Conservation (phyloP, 192 early-diverging fungal genomes). For the Rhizoclosmatium globosum region DNA sequence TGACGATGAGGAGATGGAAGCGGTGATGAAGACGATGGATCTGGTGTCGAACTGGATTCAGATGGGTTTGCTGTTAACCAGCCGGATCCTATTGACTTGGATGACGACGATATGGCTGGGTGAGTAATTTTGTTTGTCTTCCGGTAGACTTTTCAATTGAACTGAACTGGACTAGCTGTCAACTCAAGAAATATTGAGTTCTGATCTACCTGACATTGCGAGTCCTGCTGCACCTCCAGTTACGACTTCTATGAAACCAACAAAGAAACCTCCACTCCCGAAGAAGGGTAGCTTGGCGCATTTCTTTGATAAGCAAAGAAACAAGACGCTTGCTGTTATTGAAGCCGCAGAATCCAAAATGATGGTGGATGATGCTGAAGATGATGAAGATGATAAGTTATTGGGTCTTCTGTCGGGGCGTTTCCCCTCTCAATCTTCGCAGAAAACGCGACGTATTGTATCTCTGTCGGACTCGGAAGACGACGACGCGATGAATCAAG, state of each 20-base stretch:
- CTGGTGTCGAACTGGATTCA: conserved; percentile 9
- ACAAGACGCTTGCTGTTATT: not conserved
- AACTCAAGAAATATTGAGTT: not conserved
- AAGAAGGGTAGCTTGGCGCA: not conserved
- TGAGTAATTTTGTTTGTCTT: not conserved
- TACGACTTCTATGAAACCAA: not conserved
- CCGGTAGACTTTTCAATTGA: not conserved
- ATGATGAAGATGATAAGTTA: not conserved
- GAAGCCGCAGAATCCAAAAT: not conserved
- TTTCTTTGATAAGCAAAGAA: not conserved
- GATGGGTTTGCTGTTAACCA: conserved; percentile 18
- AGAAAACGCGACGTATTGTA: not conserved
- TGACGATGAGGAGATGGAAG: conserved; percentile 10
- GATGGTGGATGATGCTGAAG: not conserved
- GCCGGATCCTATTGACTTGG: not conserved
- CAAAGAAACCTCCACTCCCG: not conserved
- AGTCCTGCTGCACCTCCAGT: not conserved
- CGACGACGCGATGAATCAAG: not conserved
- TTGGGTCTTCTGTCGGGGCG: not conserved
- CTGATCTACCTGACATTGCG: not conserved
- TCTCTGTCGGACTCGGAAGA: not conserved
- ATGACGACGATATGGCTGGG: not conserved
- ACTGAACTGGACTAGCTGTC: too few species aligned
- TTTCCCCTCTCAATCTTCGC: too few species aligned
- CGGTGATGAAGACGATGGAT: conserved; percentile 1